Percentiles rank a stretch among this genome's conserved stretches.
Evolutionary conservation across 164 flowering plant genomes (phyloP).

Genomic region (Aristolochia contorta): DNA sequence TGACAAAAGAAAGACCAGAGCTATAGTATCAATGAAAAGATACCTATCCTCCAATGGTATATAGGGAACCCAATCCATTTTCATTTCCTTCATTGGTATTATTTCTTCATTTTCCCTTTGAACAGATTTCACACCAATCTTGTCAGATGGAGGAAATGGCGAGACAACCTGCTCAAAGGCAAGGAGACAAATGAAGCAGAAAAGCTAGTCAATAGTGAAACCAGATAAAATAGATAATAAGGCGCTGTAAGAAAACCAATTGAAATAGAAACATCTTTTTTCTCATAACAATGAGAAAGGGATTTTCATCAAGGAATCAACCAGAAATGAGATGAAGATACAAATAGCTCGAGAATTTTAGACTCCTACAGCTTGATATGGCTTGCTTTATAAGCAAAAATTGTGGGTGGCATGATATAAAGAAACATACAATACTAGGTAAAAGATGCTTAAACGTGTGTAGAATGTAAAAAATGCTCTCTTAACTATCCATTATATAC

Average conservation of each 20-base stretch:
- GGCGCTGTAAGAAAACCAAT: neutral
- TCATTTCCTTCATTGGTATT: conserved; percentile 94
- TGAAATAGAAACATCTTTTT: neutral
- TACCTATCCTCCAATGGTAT: conserved; percentile 83
- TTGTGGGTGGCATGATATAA: too few species aligned
- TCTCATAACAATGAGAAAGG: neutral
- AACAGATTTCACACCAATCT: conserved; percentile 91
- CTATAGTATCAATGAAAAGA: neutral
- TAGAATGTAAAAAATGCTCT: too few species aligned
- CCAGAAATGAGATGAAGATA: too few species aligned
- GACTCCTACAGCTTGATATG: too few species aligned
- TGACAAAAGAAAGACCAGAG: neutral
- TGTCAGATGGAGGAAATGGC: conserved; percentile 92
- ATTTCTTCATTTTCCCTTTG: conserved; percentile 93
- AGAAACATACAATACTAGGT: too few species aligned
- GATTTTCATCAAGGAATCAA: neutral
- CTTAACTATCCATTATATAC: too few species aligned
- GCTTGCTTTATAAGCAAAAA: too few species aligned
- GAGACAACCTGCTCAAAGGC: conserved; percentile 56
- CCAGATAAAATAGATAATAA: neutral
- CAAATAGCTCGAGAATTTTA: too few species aligned
- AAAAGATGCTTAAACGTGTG: too few species aligned
- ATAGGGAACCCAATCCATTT: conserved; percentile 99
- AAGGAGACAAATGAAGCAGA: neutral
- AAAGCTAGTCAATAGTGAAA: neutral